Percentiles rank a stretch among this genome's conserved stretches.
phyloP scores from a whole-genome alignment of 495 filamentous ascomycete genomes.

The Thozetella sp. region DNA sequence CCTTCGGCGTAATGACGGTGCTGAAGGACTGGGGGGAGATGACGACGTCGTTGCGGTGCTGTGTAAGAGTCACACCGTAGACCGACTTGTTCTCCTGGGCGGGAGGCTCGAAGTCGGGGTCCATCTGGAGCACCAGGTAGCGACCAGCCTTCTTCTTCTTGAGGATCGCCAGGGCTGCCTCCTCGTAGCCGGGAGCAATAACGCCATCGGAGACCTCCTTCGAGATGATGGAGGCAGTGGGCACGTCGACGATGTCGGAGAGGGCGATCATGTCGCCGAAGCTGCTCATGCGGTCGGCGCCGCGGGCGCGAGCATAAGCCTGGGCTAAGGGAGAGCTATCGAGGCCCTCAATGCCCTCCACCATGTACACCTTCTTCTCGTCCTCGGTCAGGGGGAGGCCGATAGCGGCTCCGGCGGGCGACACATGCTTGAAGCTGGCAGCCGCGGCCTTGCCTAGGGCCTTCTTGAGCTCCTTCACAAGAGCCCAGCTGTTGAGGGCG shows the following conservation, averaged over 20 bases:
- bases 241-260: constrained; percentile 82
- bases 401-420: constrained; percentile 93
- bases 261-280: constrained; percentile 97
- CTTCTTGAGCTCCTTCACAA: constrained; percentile 94
- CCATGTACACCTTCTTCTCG: constrained; percentile 97
- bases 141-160: constrained; percentile 98
- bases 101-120: constrained; percentile 79
- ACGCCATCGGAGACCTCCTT: constrained; percentile 97
- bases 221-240: constrained; percentile 94
- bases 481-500: constrained; percentile 92
- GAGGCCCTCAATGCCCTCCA: constrained; percentile 89
- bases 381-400: constrained; percentile 81
- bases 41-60: constrained; percentile 88
- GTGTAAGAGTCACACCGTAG: constrained; percentile 82
- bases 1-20: constrained; percentile 82
- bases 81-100: constrained; percentile 79
- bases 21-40: constrained; percentile 86
- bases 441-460: constrained; percentile 88
- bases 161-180: constrained; percentile 85
- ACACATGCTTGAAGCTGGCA: constrained; percentile 98
- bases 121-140: constrained; percentile 95
- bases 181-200: constrained; percentile 84
- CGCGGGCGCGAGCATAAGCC: constrained; percentile 92
- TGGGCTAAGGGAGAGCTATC: constrained; percentile 84
- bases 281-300: constrained; percentile 95